Percentiles rank a stretch among this genome's conserved stretches.
Conservation (phyloP, 2,329 filamentous ascomycete genomes). For the Penicillium hesseltinei region DNA sequence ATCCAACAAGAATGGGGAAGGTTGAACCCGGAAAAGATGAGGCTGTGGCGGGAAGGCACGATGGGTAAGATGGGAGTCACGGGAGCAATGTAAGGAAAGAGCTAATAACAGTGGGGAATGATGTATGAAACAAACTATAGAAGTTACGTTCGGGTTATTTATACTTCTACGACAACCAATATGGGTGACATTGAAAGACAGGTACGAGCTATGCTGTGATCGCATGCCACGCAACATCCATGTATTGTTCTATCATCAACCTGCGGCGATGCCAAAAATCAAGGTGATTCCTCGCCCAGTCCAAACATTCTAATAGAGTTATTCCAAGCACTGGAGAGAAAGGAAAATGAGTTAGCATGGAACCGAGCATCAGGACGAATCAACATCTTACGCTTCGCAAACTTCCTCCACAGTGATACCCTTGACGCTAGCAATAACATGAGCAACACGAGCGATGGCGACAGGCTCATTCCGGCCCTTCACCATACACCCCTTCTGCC, state of each 20-base stretch:
- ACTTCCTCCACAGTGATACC: slow-evolving; percentile 76
- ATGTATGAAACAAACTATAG: not conserved
- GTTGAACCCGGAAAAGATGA: no score
- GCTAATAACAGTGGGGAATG: not conserved
- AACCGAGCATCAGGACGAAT: not conserved
- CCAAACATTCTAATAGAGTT: slow-evolving; percentile 81
- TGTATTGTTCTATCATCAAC: not conserved
- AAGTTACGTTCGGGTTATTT: not conserved
- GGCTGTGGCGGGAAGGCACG: no score
- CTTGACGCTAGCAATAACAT: slow-evolving; percentile 83
- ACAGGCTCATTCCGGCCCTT: slow-evolving; percentile 95
- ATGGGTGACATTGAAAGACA: not conserved
- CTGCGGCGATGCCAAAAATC: not conserved
- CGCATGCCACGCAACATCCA: not conserved
- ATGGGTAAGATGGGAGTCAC: no score
- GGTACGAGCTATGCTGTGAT: not conserved
- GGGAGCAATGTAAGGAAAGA: not conserved
- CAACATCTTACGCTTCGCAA: slow-evolving; percentile 65
- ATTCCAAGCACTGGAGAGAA: slow-evolving; percentile 61
- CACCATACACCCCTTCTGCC: slow-evolving; percentile 80
- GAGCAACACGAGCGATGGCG: slow-evolving; percentile 81
- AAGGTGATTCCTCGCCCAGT: slow-evolving; percentile 51
- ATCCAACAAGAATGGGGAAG: no score
- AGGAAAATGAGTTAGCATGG: slow-evolving; percentile 22
- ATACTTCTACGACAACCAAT: not conserved